These are phyloP conservation scores for Penicillium parvum DNA, from an alignment of 495 filamentous ascomycete genomes.

Conservation along the genomic window DNA sequence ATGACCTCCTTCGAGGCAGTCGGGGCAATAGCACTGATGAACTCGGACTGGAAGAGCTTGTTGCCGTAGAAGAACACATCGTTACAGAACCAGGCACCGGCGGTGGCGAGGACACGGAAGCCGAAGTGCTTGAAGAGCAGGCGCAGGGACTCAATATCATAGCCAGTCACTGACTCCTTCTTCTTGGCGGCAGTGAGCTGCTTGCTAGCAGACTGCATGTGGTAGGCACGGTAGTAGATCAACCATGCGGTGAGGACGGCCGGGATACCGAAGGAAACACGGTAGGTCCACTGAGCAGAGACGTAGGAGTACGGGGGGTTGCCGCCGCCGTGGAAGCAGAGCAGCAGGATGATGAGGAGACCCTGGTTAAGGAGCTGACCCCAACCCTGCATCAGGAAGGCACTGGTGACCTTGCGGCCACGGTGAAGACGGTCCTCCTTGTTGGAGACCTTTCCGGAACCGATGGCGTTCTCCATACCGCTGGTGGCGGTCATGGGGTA, in stretches of 20 bases:
- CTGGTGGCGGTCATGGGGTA: not conserved
- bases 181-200: not conserved
- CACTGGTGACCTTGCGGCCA: not conserved
- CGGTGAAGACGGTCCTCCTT: not conserved
- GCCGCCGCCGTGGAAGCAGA: too few relatives aligned
- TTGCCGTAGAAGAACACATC: not conserved
- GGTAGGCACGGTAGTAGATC: not conserved
- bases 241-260: not conserved
- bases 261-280: not conserved
- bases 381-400: not conserved
- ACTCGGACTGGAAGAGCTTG: not conserved
- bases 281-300: not conserved
- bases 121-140: not conserved
- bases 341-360: too few relatives aligned
- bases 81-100: not conserved
- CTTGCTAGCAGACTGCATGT: too few relatives aligned
- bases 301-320: not conserved
- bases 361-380: not conserved
- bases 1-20: not conserved
- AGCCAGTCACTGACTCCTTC: not conserved
- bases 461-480: not conserved
- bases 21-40: not conserved
- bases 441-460: not conserved
- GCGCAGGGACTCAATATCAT: not conserved
- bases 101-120: not conserved